Conservation (phyloP, 1,139 yeast genomes). For the Yamadazyma atmosphaerica region DNA sequence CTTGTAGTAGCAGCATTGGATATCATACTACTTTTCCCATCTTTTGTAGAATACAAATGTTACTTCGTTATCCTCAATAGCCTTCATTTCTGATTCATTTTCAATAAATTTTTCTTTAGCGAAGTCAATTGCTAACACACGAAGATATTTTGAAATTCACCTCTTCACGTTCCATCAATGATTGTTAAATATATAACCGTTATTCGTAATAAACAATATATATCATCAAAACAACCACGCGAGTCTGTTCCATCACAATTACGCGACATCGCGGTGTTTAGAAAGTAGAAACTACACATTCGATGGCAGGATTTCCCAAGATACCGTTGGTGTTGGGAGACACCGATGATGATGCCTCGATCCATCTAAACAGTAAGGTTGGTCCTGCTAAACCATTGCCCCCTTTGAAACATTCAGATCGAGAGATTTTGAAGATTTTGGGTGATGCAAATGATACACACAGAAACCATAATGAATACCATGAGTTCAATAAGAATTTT, state of each 20-base stretch:
- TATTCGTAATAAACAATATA: no score
- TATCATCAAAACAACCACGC: no score
- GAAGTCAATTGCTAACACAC: no score
- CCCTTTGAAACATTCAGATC: constrained; percentile 10
- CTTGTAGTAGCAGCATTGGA: no score
- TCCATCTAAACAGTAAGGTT: constrained; percentile 37
- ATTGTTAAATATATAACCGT: no score
- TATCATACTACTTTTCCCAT: no score
- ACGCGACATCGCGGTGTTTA: constrained; percentile 4
- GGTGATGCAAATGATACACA: constrained; percentile 3
- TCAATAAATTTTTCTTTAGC: no score
- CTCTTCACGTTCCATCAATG: no score
- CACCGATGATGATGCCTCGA: constrained; percentile 47
- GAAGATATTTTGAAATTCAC: no score
- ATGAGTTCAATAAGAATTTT: constrained; percentile 19
- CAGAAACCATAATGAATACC: constrained; percentile 10
- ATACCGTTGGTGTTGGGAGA: constrained; percentile 41
- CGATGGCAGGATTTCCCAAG: constrained; percentile 35
- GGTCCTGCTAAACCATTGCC: constrained; percentile 42
- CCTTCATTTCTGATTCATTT: no score
- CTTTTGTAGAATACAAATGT: no score
- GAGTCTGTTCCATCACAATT: neutral
- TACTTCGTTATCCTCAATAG: no score
- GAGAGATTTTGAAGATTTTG: constrained; percentile 16
- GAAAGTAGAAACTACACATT: neutral